phyloP scores from a whole-genome alignment of 1,284 basidiomycete genomes.

The Ganoderma lingzhi region DNA sequence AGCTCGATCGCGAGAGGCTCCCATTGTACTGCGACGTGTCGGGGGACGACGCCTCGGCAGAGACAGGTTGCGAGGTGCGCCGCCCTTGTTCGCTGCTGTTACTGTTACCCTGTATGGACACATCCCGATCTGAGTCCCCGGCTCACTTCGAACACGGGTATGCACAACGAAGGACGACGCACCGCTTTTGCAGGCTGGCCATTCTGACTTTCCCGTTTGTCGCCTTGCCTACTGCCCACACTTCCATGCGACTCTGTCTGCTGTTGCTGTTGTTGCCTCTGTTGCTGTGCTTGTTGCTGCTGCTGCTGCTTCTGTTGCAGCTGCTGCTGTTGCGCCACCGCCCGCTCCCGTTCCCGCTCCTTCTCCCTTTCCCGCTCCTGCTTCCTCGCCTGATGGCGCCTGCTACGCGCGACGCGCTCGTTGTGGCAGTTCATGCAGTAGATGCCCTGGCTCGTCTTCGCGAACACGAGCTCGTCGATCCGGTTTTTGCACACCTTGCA shows the following conservation, averaged over 20 bases:
- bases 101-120: slow-evolving; percentile 11
- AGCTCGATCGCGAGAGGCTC: slow-evolving; percentile 28
- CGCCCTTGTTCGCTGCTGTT: slow-evolving; percentile 19
- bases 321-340: slow-evolving; percentile 29
- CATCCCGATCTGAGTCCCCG: slow-evolving; percentile 5
- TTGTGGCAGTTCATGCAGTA: slow-evolving; percentile 99
- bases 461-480: slow-evolving; percentile 98
- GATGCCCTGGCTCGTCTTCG: slow-evolving; percentile 97
- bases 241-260: slow-evolving; percentile 12
- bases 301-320: slow-evolving; percentile 35
- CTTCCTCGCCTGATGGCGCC: slow-evolving; percentile 88
- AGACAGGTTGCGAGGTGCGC: slow-evolving; percentile 23
- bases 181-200: slow-evolving; percentile 23
- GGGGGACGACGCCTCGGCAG: slow-evolving; percentile 27
- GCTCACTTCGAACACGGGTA: background rate
- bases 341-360: slow-evolving; percentile 51
- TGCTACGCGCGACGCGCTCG: slow-evolving; percentile 92
- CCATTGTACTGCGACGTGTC: slow-evolving; percentile 25
- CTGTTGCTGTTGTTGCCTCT: slow-evolving; percentile 21
- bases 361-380: slow-evolving; percentile 58
- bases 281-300: slow-evolving; percentile 21
- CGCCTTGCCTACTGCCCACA: slow-evolving; percentile 27
- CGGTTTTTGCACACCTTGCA: slow-evolving; percentile 94
- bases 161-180: slow-evolving; percentile 12
- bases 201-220: slow-evolving; percentile 24